Percentiles rank a stretch among this genome's conserved stretches.
Evolutionary conservation across 306 rosid genomes (phyloP).

Genomic region (Begonia peltatifolia): DNA sequence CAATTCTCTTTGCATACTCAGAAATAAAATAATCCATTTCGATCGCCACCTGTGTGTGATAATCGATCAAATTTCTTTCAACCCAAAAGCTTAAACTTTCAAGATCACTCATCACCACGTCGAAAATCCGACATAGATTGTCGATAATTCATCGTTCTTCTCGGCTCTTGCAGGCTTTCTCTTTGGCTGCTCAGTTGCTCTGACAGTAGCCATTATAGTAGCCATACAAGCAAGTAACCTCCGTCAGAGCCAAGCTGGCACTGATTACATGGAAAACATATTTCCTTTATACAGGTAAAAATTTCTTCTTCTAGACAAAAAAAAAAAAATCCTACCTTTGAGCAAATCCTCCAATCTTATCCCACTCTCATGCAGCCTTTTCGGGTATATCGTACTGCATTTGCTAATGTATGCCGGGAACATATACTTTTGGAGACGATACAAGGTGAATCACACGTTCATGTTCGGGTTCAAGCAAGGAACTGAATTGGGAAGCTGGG

Average conservation of each 20-base stretch:
- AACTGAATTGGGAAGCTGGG: slow-evolving; percentile 52
- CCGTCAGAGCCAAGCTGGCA: slow-evolving; percentile 12
- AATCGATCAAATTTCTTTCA: no score
- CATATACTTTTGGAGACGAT: slow-evolving; percentile 56
- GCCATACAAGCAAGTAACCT: slow-evolving; percentile 41
- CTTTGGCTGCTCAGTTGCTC: slow-evolving; percentile 37
- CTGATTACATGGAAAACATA: slow-evolving; percentile 34
- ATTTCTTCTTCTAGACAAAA: not conserved
- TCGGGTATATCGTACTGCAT: slow-evolving; percentile 54
- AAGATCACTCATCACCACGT: not conserved
- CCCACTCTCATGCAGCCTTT: slow-evolving; percentile 33
- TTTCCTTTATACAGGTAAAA: slow-evolving; percentile 71
- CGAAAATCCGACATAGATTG: not conserved
- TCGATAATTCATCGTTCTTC: not conserved
- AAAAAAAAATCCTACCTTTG: no score
- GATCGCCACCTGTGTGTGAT: not conserved
- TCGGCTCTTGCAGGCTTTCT: slow-evolving; percentile 22
- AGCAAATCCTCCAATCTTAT: no score
- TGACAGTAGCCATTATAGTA: slow-evolving; percentile 26
- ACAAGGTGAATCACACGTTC: slow-evolving; percentile 51
- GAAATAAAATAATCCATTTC: not conserved
- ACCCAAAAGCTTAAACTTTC: no score
- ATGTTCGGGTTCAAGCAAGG: slow-evolving; percentile 74
- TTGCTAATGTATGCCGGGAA: slow-evolving; percentile 36
- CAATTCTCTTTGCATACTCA: not conserved